A percentile compares a stretch with the other conserved stretches of the same genome.
Evolutionary conservation across 768 basidiomycete species (phyloP).

Genomic region (Mycena galericulata): DNA sequence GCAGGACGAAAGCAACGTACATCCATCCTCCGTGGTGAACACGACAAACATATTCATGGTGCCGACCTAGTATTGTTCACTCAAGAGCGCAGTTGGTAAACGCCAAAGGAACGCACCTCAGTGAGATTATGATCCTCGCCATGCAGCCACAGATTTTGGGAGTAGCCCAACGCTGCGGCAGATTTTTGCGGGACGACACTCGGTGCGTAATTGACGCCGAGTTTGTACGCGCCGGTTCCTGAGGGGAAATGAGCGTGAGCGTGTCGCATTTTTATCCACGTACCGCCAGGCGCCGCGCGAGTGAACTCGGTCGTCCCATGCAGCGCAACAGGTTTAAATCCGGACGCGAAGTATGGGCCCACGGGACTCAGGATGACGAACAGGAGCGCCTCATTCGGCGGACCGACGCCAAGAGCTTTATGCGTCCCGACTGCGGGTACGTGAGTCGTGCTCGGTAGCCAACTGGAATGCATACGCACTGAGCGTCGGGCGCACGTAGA

Average conservation of each 20-base stretch:
- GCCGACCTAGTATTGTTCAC: constrained; percentile 75
- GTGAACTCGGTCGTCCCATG: constrained; percentile 87
- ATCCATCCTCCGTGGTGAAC: constrained; percentile 76
- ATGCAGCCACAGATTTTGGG: constrained; percentile 91
- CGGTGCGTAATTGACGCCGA: constrained; percentile 91
- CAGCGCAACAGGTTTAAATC: constrained; percentile 93
- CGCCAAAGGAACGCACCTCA: constrained; percentile 48
- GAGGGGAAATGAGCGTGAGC: neutral
- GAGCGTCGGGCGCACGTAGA: constrained; percentile 90
- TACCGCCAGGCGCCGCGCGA: constrained; percentile 88
- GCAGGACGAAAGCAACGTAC: constrained; percentile 45
- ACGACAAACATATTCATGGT: constrained; percentile 95
- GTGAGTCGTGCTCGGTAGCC: neutral
- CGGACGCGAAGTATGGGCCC: constrained; percentile 87
- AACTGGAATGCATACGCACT: constrained; percentile 49
- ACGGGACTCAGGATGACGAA: constrained; percentile 89
- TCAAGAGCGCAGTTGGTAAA: constrained; percentile 47
- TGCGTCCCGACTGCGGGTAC: constrained; percentile 77
- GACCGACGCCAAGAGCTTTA: constrained; percentile 73
- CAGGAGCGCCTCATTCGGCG: constrained; percentile 84
- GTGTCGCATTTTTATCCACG: neutral
- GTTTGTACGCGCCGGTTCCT: constrained; percentile 90
- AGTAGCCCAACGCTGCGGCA: constrained; percentile 82
- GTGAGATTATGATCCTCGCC: constrained; percentile 74
- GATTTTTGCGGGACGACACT: constrained; percentile 86